Percentiles rank a stretch among this genome's conserved stretches.
Conservation (phyloP, 2,329 filamentous ascomycete genomes). For the Thyridium curvatum region DNA sequence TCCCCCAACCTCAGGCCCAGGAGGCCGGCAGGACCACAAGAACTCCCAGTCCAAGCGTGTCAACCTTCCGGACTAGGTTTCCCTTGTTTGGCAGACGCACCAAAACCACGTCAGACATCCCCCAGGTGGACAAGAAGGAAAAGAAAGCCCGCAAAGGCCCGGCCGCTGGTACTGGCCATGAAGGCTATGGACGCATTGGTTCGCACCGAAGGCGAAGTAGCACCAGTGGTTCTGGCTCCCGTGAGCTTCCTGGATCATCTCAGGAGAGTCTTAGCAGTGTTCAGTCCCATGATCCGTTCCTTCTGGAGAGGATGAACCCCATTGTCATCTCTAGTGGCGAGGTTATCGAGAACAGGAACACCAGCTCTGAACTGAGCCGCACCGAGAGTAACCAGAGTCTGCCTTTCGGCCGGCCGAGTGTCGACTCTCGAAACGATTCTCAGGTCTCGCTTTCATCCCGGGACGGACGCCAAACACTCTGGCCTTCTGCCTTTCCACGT, state of each 20-base stretch:
- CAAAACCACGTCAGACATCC: slow-evolving; percentile 52
- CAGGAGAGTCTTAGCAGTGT: slow-evolving; percentile 43
- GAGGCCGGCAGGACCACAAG: slow-evolving; percentile 23
- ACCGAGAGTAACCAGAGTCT: slow-evolving; percentile 46
- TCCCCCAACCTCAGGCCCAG: too few relatives aligned
- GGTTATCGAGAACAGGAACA: slow-evolving; percentile 54
- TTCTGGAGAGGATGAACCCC: slow-evolving; percentile 57
- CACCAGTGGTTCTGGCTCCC: slow-evolving; percentile 42
- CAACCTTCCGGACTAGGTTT: slow-evolving; percentile 59
- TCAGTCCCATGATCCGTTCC: slow-evolving; percentile 45
- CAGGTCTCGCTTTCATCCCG: slow-evolving; percentile 31
- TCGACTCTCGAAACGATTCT: slow-evolving; percentile 32
- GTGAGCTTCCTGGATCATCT: slow-evolving; percentile 39
- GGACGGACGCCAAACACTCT: slow-evolving; percentile 38
- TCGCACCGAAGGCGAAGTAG: slow-evolving; percentile 56
- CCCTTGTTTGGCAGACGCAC: slow-evolving; percentile 70
- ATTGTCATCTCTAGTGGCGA: slow-evolving; percentile 61
- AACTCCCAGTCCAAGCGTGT: slow-evolving; percentile 49
- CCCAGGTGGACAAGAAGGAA: slow-evolving; percentile 47
- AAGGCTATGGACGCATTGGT: slow-evolving; percentile 69
- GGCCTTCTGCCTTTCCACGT: slow-evolving; percentile 48
- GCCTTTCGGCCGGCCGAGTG: slow-evolving; percentile 30
- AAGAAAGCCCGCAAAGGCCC: slow-evolving; percentile 66
- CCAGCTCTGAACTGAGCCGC: slow-evolving; percentile 38
- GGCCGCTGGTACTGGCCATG: slow-evolving; percentile 87